phyloP scores from a whole-genome alignment of 805 yeast genomes.

The Candida maris region DNA sequence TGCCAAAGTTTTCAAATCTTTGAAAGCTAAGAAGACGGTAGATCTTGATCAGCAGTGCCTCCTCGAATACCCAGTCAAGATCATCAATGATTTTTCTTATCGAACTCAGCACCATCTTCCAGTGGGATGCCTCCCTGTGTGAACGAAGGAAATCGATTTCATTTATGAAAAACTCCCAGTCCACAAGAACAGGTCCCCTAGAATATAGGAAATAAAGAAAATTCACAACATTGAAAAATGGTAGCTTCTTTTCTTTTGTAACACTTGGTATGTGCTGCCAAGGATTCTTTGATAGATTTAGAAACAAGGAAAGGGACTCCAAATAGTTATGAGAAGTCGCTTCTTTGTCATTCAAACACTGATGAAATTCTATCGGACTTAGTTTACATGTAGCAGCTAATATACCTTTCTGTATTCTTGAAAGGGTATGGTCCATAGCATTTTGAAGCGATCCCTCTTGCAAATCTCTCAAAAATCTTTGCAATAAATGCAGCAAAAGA shows the following conservation, averaged over 20 bases:
- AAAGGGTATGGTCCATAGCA: conserved; percentile 3
- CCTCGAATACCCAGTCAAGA: conserved; percentile 29
- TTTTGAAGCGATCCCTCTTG: conserved; percentile 4
- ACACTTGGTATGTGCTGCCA: conserved; percentile 24
- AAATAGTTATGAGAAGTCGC: conserved; percentile 9
- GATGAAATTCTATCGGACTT: conserved; percentile 14
- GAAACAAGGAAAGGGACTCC: conserved; percentile 25
- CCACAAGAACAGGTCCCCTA: conserved; percentile 19
- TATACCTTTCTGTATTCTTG: conserved; percentile 12
- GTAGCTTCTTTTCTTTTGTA: conserved; percentile 9
- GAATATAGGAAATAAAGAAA: conserved; percentile 27
- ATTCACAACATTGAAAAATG: conserved; percentile 18
- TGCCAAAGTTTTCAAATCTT: conserved; percentile 28
- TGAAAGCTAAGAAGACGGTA: conserved; percentile 25
- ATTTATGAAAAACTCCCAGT: conserved; percentile 31
- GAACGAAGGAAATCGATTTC: conserved; percentile 15
- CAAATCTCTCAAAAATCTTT: conserved; percentile 11
- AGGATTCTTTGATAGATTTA: conserved; percentile 20
- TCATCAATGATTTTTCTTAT: conserved; percentile 22
- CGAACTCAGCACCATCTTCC: conserved; percentile 17
- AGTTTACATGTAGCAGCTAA: conserved; percentile 17
- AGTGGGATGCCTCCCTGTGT: conserved; percentile 1
- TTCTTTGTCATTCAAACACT: conserved; percentile 10
- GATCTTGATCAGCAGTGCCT: conserved; percentile 26
- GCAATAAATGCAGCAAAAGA: conserved; percentile 15